Evolutionary conservation across 116 monocot genomes (phyloP), one percentile per base, ranked within the genome.

Genomic region (Thalassia testudinum): DNA sequence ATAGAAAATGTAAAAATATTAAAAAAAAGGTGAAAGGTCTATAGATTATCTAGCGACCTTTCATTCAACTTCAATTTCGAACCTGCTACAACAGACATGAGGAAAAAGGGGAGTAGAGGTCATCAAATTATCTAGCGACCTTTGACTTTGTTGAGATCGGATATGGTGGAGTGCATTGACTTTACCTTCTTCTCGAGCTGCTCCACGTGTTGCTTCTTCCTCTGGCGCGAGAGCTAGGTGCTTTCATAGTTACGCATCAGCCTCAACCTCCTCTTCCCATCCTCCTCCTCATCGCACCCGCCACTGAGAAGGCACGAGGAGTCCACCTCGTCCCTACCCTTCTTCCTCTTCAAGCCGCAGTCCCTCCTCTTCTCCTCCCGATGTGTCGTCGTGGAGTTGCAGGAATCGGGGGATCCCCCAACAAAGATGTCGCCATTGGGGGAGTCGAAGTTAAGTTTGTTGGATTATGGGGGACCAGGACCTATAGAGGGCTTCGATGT

Each of bases 151-250:
- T 90, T 90, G 55, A 90, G 61, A 13, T 90, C 89, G 7, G 68
- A 59, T 16, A 90, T 84, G 8, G 82, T 76, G 1, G 84, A 69
- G 28, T 80, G 72, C 89, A 90, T 70, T 1, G 72, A 34, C 48
- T 64, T 74, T 50, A 90, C 72, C 62, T 90, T 90, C 1, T 78
- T 75, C 69, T 90, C 89, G 44, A 90, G 50, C 54, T 90, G 84
- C 66, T 80, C 80, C 12, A 90, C 78, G 24, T 90, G 80, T 17
- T 75, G 71, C 75, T 90, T 90, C 74, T 80, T 90, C 72, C 89
- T 50, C 65, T 84, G 84, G 67, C 89, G 60, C 16, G 84, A 90
- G 1, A 90, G 80, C 75, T 90, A 83, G 11, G 89, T 84, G 57
- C 89, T 90, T 57, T 83, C 89, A 6, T 84, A 60, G 58, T 90